These are phyloP conservation scores for Trypanosoma melophagium DNA, from an alignment of 208 protist species.

Conservation along the genomic window DNA sequence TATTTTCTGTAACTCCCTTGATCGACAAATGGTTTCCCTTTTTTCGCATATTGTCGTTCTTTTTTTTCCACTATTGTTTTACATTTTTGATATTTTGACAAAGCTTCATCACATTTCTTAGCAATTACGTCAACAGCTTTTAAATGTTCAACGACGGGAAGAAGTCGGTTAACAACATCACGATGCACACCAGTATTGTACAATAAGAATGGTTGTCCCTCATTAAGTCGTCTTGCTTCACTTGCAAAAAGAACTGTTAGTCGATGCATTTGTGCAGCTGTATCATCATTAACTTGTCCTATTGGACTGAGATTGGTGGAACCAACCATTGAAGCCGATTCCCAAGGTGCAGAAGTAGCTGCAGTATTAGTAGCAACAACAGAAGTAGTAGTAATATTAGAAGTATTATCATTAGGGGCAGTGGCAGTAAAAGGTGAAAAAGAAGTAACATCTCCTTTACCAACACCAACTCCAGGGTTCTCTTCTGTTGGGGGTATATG, in stretches of 20 bases:
- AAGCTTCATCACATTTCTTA: constrained; percentile 35
- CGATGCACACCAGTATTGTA: constrained; percentile 68
- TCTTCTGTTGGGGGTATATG: not conserved
- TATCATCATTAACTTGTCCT: constrained; percentile 43
- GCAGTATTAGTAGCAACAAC: not conserved
- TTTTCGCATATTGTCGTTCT: constrained; percentile 57
- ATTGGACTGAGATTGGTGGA: not conserved
- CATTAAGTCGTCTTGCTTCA: constrained; percentile 52
- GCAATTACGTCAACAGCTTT: constrained; percentile 34
- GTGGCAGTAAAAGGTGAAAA: too few relatives aligned
- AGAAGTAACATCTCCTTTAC: too few relatives aligned
- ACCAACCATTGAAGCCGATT: constrained; percentile 2
- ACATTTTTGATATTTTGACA: constrained; percentile 47
- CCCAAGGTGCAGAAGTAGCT: not conserved
- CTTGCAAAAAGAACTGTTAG: constrained; percentile 55
- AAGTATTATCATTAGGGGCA: too few relatives aligned
- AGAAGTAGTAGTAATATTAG: too few relatives aligned
- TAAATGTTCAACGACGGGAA: constrained; percentile 53
- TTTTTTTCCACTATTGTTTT: constrained; percentile 62
- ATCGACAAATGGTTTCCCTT: constrained; percentile 64
- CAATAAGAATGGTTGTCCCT: constrained; percentile 49
- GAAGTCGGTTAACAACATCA: constrained; percentile 54
- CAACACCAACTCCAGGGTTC: too few relatives aligned
- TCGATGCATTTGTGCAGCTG: constrained; percentile 42
- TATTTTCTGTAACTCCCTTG: constrained; percentile 58